These are phyloP conservation scores for Termitomyces sp. DNA, from an alignment of 768 basidiomycete species.

Conservation along the genomic window DNA sequence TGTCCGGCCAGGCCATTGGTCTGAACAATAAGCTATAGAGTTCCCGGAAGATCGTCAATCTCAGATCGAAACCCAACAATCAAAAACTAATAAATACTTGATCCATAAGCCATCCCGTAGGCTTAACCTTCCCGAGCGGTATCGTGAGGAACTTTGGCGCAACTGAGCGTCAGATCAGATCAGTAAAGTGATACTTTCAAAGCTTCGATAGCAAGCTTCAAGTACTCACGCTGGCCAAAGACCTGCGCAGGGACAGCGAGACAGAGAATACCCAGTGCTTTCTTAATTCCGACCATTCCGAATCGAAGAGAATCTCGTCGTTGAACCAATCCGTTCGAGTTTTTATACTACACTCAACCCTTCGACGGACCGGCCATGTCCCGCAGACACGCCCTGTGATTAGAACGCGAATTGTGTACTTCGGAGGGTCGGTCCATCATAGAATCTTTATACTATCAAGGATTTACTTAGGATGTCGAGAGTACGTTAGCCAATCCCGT, in stretches of 20 bases:
- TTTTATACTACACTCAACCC: not conserved
- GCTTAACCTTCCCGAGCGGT: slow-evolving; percentile 37
- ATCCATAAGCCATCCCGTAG: slow-evolving; percentile 43
- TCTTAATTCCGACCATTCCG: slow-evolving; percentile 4
- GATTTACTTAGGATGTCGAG: not conserved
- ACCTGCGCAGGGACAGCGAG: slow-evolving; percentile 12
- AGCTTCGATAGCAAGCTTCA: not conserved
- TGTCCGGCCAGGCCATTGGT: slow-evolving; percentile 44
- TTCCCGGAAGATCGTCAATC: not conserved
- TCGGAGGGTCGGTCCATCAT: not conserved
- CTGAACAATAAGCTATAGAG: slow-evolving; percentile 38
- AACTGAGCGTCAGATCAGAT: slow-evolving; percentile 24
- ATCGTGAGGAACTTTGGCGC: slow-evolving; percentile 40
- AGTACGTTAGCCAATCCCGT: not conserved
- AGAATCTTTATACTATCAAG: too few relatives aligned
- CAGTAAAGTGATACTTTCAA: not conserved
- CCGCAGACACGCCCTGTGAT: slow-evolving; percentile 15
- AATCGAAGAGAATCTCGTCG: not conserved
- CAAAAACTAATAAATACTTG: slow-evolving; percentile 27
- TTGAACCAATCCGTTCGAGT: not conserved
- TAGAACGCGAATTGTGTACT: not conserved
- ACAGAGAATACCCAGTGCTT: slow-evolving; percentile 8
- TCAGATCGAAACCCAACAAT: not conserved
- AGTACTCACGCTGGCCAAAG: slow-evolving; percentile 25
- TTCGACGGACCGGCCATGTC: slow-evolving; percentile 11